Base-by-base conservation (phyloP, 2,329 filamentous ascomycete genomes). In the Aspergillus sp. region DNA sequence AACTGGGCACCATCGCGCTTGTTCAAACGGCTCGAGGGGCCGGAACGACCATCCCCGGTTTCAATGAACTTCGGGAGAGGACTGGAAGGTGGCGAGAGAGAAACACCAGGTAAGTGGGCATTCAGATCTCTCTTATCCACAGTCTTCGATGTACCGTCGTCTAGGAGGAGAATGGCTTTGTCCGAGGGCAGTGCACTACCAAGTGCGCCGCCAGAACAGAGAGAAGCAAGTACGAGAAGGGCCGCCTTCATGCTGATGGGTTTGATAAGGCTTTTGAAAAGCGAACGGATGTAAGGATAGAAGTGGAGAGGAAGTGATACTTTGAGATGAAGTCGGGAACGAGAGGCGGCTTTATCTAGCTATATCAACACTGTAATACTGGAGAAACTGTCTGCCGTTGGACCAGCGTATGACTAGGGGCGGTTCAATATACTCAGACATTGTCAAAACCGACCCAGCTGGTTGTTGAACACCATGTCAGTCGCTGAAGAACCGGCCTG, bases 51-150 rank as follows among this genome's bases (percentile, higher is more conserved):
- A 20, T 19, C 8, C 6, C 24, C 8, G 3, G 45, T 48, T 19
- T 48, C n/a, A n/a, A 34, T 33, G 27, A 33, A 48, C 15, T 9
- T 33, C 3, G 45, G 45, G 8, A 30, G 27, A 30, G 27, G 11
- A 9, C 3, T 4, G 27, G 27, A 1, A 30, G 27, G 3, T 11
- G 45, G 45, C 13, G 45, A 48, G 24, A 48, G 45, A n/a, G 42
- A 19, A 33, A 55, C 12, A n/a, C 56, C 46, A n/a, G 45, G 41
- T 4, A 62, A 33, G 34, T 62, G 52, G n/a, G 51, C 42, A 11
- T 8, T 20, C 4, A 63, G 51, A 12, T 62, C 54, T 30, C 20
- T 59, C 13, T 57, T 60, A 13, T 62, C 44, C 41, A 63, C n/a
- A n/a, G 57, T 54, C 13, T 55, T 54, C 9, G 54, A 58, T 33